phyloP scores from a whole-genome alignment of 371 early-diverging fungal species.

The Rhizopus sp. region DNA sequence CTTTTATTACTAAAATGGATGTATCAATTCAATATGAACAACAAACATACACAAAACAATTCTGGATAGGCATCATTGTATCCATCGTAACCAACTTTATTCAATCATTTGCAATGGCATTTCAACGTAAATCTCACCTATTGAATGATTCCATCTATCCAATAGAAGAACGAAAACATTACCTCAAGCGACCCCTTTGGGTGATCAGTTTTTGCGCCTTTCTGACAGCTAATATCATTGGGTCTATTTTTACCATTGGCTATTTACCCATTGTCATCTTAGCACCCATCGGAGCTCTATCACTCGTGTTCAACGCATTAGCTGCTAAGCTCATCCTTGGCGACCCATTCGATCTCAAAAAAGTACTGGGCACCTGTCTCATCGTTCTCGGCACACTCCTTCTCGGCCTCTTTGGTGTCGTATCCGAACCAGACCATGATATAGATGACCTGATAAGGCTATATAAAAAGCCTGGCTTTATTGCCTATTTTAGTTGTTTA shows the following conservation, averaged over 20 bases:
- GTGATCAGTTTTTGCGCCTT: conserved; percentile 59
- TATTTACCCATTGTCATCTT: conserved; percentile 83
- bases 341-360: conserved; percentile 56
- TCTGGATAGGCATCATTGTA: conserved; percentile 47
- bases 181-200: conserved; percentile 46
- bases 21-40: background rate
- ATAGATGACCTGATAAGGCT: conserved; percentile 70
- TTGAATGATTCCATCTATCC: conserved; percentile 58
- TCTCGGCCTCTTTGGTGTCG: conserved; percentile 76
- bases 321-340: conserved; percentile 70
- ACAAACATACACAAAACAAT: conserved; percentile 12
- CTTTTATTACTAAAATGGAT: conserved; percentile 1
- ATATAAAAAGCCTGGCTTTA: conserved; percentile 73
- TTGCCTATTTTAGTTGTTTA: conserved; percentile 67
- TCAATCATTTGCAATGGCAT: conserved; percentile 68
- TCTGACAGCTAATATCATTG: conserved; percentile 68
- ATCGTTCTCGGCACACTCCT: conserved; percentile 72
- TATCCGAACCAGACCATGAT: conserved; percentile 74
- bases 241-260: conserved; percentile 76
- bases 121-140: conserved; percentile 72
- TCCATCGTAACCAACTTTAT: conserved; percentile 46
- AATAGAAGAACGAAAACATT: conserved; percentile 51
- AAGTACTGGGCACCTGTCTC: conserved; percentile 59
- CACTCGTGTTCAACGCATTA: conserved; percentile 77
- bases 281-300: conserved; percentile 81